Conservation (phyloP, 371 early-diverging fungal species). For the Dichotomocladium elegans region DNA sequence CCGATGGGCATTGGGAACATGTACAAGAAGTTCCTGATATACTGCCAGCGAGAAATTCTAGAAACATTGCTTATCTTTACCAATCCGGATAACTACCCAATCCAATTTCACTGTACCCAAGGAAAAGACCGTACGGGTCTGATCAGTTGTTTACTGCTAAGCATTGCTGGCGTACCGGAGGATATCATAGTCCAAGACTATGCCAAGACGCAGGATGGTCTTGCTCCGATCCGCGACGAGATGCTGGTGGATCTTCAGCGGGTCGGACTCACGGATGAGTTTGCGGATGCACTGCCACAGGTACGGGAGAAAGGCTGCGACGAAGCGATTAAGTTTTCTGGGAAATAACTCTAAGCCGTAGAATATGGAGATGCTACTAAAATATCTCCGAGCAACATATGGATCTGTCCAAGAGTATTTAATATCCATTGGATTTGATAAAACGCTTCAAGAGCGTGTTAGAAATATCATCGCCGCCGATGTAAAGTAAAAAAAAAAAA, state of each 20-base stretch:
- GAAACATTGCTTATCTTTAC: conserved; percentile 51
- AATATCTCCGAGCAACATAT: conserved; percentile 22
- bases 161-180: conserved; percentile 56
- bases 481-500: not conserved
- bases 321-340: not conserved
- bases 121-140: conserved; percentile 82
- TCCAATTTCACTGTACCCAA: conserved; percentile 75
- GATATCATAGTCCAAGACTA: conserved; percentile 65
- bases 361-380: conserved; percentile 31
- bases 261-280: conserved; percentile 50
- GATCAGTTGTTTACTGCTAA: conserved; percentile 52
- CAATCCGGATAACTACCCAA: conserved; percentile 58
- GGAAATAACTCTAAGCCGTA: not conserved
- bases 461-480: conserved; percentile 19
- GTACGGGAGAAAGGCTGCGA: conserved; percentile 9
- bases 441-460: conserved; percentile 27
- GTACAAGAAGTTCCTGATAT: conserved; percentile 54
- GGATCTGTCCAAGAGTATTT: conserved; percentile 34
- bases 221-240: conserved; percentile 39
- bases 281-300: conserved; percentile 54
- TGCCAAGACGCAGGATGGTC: conserved; percentile 48
- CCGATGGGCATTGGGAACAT: conserved; percentile 57
- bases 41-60: conserved; percentile 50
- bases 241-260: conserved; percentile 49
- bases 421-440: conserved; percentile 26